Evolutionary conservation across 257 asterid genomes (phyloP), one percentile per base, ranked within the genome.

Genomic region (Nicotiana obtusifolia): DNA sequence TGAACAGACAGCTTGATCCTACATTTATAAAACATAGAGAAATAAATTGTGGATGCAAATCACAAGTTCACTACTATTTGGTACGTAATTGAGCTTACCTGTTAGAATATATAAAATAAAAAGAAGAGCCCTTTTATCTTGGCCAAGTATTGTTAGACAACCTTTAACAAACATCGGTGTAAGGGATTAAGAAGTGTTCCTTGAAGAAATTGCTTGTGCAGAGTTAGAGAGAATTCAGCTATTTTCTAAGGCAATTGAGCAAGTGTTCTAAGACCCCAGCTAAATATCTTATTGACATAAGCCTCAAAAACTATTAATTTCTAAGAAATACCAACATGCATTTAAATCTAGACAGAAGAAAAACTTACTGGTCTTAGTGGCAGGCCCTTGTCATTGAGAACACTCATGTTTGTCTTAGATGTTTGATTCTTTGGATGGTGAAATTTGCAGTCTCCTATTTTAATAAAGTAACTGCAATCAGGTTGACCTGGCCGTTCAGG

Each of bases 1-100:
- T 10, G 95, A 84, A 87, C 99, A 95, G 76, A 93, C 85, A 62
- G 94, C 88, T 86, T 91, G 95, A 81, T 91, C 99, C 98, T 95
- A 90, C 84, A 52, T 11, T 52, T 52, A 52, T 14, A 13, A 52
- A 52, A 52, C 15, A 49, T 5, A 14, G 3, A 17, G 78, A 71
- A 41, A 41, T 14, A 22, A 10, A 69, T 49, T 9, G n/a, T 69
- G 77, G 11, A 41, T 11, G 57, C 56, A 37, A 73, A 44, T 4
- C 22, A 47, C 22, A 73, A 47, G 37, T 73, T 47, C 61, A 73
- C 15, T 22, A 47, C 26, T 47, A 47, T 73, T 47, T 47, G 14
- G 24, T 71, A 14, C 62, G 47, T 49, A 73, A 24, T 73, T 47
- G 41, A 73, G 37, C 44, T 22, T 47, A 44, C 47, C 24, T 44